phyloP scores from a whole-genome alignment of 306 rosid species.

The Macrotyloma uniflorum region DNA sequence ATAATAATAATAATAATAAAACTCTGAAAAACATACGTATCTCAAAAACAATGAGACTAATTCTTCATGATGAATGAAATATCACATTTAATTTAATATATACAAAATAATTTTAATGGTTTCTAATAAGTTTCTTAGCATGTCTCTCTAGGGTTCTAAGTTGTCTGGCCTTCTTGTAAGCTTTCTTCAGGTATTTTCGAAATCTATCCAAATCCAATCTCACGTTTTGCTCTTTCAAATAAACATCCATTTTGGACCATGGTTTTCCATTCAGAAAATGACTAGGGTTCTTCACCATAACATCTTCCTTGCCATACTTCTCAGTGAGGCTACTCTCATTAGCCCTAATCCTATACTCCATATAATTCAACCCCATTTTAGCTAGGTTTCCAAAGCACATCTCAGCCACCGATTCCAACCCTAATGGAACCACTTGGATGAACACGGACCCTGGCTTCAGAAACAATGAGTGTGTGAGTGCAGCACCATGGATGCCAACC shows the following conservation, averaged over 20 bases:
- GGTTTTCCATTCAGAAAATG: slow-evolving; percentile 30
- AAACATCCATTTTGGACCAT: slow-evolving; percentile 42
- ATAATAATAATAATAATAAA: no score
- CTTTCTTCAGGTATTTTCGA: slow-evolving; percentile 31
- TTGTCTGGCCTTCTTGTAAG: slow-evolving; percentile 24
- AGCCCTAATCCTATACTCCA: slow-evolving; percentile 41
- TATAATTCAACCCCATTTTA: slow-evolving; percentile 23
- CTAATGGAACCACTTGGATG: slow-evolving; percentile 58
- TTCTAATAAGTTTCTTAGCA: background rate
- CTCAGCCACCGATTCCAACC: slow-evolving; percentile 37
- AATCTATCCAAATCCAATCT: slow-evolving; percentile 48
- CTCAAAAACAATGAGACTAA: no score
- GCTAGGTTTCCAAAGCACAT: slow-evolving; percentile 1
- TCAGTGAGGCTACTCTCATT: slow-evolving; percentile 46
- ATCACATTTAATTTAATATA: background rate
- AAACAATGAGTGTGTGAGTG: slow-evolving; percentile 50
- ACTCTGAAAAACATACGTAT: no score
- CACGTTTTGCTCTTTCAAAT: slow-evolving; percentile 50
- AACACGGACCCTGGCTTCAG: slow-evolving; percentile 36
- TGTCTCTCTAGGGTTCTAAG: background rate
- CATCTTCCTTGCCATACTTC: slow-evolving; percentile 36
- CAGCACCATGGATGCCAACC: slow-evolving; percentile 55
- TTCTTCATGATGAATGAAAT: background rate
- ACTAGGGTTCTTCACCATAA: slow-evolving; percentile 36
- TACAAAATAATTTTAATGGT: background rate